These are phyloP conservation scores for Metschnikowia peoriensis DNA, from an alignment of 805 yeast genomes.

Conservation along the genomic window DNA sequence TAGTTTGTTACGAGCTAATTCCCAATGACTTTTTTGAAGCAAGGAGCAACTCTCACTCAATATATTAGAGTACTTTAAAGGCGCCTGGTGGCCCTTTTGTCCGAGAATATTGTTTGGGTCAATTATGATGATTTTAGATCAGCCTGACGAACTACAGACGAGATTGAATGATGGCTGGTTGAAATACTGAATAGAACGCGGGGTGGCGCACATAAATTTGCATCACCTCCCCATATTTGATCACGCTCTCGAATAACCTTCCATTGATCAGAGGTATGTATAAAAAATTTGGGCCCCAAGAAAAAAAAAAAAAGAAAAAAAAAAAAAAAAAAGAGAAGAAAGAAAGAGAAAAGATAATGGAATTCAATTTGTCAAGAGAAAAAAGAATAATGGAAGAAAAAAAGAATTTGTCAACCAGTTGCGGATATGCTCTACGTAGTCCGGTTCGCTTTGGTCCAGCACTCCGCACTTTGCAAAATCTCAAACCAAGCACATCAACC, in stretches of 20 bases:
- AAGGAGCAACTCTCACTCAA: slow-evolving; percentile 2
- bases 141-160: neutral
- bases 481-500: neutral
- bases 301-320: too few species aligned
- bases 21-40: slow-evolving; percentile 15
- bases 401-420: neutral
- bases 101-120: neutral
- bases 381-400: too few species aligned
- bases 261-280: too few species aligned
- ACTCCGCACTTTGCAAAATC: neutral
- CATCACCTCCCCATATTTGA: too few species aligned
- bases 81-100: neutral
- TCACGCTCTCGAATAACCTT: too few species aligned
- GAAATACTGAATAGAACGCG: neutral
- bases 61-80: neutral
- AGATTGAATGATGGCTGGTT: neutral
- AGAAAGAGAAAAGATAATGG: too few species aligned
- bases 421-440: neutral
- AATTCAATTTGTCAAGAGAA: too few species aligned
- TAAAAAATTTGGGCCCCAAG: too few species aligned
- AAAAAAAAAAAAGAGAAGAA: too few species aligned
- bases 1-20: slow-evolving; percentile 10
- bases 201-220: neutral
- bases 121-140: neutral
- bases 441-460: neutral